These are phyloP conservation scores for Lodderomyces orthopsilosis DNA, from an alignment of 1,139 yeast genomes.

Conservation along the genomic window DNA sequence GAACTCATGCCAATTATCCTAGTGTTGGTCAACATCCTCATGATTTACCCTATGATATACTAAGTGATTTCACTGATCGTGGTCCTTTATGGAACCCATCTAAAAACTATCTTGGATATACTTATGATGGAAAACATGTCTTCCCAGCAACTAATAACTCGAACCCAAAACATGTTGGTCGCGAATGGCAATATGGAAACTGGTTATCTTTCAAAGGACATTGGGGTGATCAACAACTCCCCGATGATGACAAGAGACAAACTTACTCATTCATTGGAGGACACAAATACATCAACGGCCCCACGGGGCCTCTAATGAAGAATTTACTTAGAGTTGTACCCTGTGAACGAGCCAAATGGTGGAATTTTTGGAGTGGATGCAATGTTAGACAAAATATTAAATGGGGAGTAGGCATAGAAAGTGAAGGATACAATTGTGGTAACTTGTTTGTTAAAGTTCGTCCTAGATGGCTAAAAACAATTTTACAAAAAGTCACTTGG, in stretches of 20 bases:
- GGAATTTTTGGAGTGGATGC: slow-evolving; percentile 77
- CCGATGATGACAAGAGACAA: slow-evolving; percentile 71
- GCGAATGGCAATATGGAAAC: slow-evolving; percentile 64
- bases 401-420: slow-evolving; percentile 86
- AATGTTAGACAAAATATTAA: slow-evolving; percentile 69
- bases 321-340: slow-evolving; percentile 65
- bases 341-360: slow-evolving; percentile 87
- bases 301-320: slow-evolving; percentile 82
- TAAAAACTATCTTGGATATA: slow-evolving; percentile 74
- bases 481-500: slow-evolving; percentile 59
- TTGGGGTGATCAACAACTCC: slow-evolving; percentile 86
- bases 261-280: slow-evolving; percentile 79
- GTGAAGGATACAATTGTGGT: slow-evolving; percentile 74
- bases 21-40: slow-evolving; percentile 96
- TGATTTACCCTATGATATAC: slow-evolving; percentile 86
- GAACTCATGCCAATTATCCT: slow-evolving; percentile 96
- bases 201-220: slow-evolving; percentile 82
- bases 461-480: slow-evolving; percentile 47
- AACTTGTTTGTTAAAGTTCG: slow-evolving; percentile 50
- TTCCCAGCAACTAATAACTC: slow-evolving; percentile 35
- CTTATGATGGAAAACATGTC: slow-evolving; percentile 59
- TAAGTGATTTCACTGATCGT: slow-evolving; percentile 90
- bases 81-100: slow-evolving; percentile 96
- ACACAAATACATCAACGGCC: slow-evolving; percentile 88
- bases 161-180: slow-evolving; percentile 43